Evolutionary conservation across 768 basidiomycete species (phyloP).

Genomic region (Rhodosporidiobolus odoratus): DNA sequence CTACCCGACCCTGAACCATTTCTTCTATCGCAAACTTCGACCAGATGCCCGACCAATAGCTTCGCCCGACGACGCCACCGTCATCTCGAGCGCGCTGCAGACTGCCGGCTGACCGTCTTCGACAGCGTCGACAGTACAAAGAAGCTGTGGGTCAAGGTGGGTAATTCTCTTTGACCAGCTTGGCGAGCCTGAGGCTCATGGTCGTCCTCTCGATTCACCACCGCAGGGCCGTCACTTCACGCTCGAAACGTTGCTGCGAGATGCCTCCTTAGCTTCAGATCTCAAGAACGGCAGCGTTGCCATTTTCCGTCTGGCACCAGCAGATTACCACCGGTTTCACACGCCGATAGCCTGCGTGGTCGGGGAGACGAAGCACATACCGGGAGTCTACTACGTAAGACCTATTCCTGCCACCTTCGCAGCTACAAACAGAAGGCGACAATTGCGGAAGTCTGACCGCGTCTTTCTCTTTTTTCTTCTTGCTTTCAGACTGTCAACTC

Average conservation of each 20-base stretch:
- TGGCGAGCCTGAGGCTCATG: neutral
- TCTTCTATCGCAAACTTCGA: conserved; percentile 58
- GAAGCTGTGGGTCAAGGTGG: conserved; percentile 57
- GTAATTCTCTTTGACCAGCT: neutral
- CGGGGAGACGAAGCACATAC: conserved; percentile 46
- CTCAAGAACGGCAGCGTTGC: conserved; percentile 51
- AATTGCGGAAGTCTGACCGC: conserved; percentile 39
- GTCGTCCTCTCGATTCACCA: neutral
- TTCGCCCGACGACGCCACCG: conserved; percentile 53
- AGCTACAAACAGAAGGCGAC: accelerated
- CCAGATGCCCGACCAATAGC: conserved; percentile 61
- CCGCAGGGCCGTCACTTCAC: conserved; percentile 67
- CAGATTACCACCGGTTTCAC: conserved; percentile 71
- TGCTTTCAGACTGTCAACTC: conserved; percentile 31
- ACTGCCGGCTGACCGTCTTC: conserved; percentile 69
- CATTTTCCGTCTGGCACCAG: conserved; percentile 71
- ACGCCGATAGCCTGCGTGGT: conserved; percentile 53
- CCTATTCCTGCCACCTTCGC: neutral
- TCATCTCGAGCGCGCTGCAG: conserved; percentile 63
- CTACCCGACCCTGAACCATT: conserved; percentile 70
- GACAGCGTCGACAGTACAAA: conserved; percentile 57
- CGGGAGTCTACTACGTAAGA: conserved; percentile 41
- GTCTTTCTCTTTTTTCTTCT: neutral
- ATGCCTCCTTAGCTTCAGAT: conserved; percentile 50
- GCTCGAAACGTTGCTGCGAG: conserved; percentile 58